Percentiles rank a stretch among this genome's conserved stretches.
phyloP scores from a whole-genome alignment of 2,329 filamentous ascomycete species.

The Domatiomyces catenatus region DNA sequence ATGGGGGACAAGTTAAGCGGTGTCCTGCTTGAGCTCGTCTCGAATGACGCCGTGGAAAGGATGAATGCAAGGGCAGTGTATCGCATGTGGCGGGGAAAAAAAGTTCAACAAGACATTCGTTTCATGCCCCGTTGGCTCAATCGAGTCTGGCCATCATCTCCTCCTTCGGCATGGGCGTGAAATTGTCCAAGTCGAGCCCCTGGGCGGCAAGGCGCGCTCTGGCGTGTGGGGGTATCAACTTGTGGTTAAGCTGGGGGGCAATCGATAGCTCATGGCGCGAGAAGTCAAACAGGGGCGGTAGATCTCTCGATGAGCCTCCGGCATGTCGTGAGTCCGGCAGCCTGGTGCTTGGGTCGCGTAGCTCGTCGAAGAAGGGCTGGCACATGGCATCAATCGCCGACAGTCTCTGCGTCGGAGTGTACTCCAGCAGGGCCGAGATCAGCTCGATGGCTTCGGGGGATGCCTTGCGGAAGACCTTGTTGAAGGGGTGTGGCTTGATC shows the following conservation, averaged over 20 bases:
- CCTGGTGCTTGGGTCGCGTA: slow-evolving; percentile 78
- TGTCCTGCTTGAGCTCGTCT: not conserved
- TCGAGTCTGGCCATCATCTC: slow-evolving; percentile 98
- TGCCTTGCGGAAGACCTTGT: slow-evolving; percentile 97
- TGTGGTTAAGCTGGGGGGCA: slow-evolving; percentile 67
- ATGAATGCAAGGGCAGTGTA: not conserved
- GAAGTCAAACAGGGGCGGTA: slow-evolving; percentile 86
- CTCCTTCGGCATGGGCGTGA: slow-evolving; percentile 77
- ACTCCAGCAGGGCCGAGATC: slow-evolving; percentile 85
- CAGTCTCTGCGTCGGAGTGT: slow-evolving; percentile 89
- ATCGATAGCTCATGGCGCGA: slow-evolving; percentile 95
- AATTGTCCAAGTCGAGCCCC: slow-evolving; percentile 84
- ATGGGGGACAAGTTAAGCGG: not conserved
- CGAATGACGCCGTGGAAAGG: not conserved
- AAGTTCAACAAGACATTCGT: not conserved
- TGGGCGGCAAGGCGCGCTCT: slow-evolving; percentile 56
- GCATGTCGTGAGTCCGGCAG: slow-evolving; percentile 88
- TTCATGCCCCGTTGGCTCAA: slow-evolving; percentile 39
- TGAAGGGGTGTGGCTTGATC: slow-evolving; percentile 98
- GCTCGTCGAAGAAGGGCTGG: slow-evolving; percentile 95
- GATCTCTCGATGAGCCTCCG: slow-evolving; percentile 60
- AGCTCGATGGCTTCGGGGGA: slow-evolving; percentile 85
- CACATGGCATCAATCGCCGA: slow-evolving; percentile 93
- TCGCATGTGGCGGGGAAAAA: not conserved
- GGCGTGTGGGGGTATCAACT: slow-evolving; percentile 74